A percentile compares a stretch with the other conserved stretches of the same genome.
phyloP scores from a whole-genome alignment of 2,329 filamentous ascomycete genomes.

The Colletotrichum destructivum region DNA sequence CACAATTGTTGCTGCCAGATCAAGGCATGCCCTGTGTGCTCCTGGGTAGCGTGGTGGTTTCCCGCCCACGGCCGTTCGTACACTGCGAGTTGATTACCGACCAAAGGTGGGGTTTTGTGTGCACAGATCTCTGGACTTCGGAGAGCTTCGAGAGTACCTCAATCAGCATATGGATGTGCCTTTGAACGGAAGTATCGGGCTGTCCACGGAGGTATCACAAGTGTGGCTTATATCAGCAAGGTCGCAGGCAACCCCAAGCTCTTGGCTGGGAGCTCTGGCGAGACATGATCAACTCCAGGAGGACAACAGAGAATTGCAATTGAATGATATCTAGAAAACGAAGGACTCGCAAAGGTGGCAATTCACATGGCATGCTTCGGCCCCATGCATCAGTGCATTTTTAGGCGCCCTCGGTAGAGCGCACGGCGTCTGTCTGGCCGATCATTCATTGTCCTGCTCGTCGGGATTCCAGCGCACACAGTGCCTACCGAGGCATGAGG shows the following conservation, averaged over 20 bases:
- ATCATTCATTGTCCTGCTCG: not conserved
- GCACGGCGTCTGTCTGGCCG: not conserved
- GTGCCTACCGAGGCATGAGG: conserved; percentile 27
- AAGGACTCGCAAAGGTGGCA: not conserved
- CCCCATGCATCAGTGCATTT: not conserved
- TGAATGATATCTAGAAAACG: not conserved
- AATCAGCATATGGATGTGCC: no score
- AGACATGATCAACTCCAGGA: not conserved
- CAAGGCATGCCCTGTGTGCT: conserved; percentile 42
- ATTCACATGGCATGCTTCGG: not conserved
- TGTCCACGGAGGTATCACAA: conserved; percentile 1
- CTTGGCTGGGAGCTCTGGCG: conserved; percentile 21
- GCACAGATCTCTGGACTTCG: conserved; percentile 28
- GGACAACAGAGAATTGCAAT: conserved; percentile 20
- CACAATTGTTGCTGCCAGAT: conserved; percentile 32
- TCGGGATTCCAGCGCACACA: conserved; percentile 4
- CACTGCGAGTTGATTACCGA: conserved; percentile 29
- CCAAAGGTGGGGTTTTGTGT: conserved; percentile 20
- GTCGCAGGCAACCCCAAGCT: conserved; percentile 24
- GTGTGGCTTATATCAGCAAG: conserved; percentile 17
- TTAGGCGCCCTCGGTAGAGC: not conserved
- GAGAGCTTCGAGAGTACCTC: conserved; percentile 23
- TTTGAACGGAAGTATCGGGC: not conserved
- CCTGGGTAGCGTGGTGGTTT: conserved; percentile 3
- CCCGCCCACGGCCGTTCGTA: not conserved